These are phyloP conservation scores for Seiridium cupressi DNA, from an alignment of 2,329 filamentous ascomycete genomes.

Conservation along the genomic window DNA sequence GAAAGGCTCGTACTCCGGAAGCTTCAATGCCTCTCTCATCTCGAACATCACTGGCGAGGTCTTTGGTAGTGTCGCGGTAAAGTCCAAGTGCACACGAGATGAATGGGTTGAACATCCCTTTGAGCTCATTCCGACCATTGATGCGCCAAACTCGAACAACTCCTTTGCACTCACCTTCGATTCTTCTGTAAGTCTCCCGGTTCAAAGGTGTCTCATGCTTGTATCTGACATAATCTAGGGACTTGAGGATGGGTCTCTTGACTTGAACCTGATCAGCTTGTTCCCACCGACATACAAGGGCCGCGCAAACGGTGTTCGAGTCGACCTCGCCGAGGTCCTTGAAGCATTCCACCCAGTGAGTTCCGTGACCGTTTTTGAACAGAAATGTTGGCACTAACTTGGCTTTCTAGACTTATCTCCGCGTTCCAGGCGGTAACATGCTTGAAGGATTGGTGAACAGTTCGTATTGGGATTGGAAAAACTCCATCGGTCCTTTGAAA, in stretches of 20 bases:
- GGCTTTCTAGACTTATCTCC: constrained; percentile 47
- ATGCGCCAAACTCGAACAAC: constrained; percentile 54
- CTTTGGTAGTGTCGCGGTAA: constrained; percentile 45
- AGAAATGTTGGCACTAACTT: neutral
- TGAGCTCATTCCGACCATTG: constrained; percentile 37
- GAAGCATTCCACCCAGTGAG: constrained; percentile 48
- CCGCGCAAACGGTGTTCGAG: constrained; percentile 55
- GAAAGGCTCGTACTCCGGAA: constrained; percentile 44
- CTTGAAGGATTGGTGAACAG: constrained; percentile 45
- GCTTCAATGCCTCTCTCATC: constrained; percentile 45
- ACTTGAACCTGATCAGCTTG: constrained; percentile 58
- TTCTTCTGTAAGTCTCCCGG: constrained; percentile 22
- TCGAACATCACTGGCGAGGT: constrained; percentile 42
- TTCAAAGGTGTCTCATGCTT: no score
- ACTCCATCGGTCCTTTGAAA: constrained; percentile 52
- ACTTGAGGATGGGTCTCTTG: constrained; percentile 38
- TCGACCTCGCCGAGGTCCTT: constrained; percentile 53
- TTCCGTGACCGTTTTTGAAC: neutral
- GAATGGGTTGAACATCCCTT: constrained; percentile 53
- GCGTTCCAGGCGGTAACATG: constrained; percentile 66
- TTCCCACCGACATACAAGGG: constrained; percentile 61
- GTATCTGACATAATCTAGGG: constrained; percentile 21
- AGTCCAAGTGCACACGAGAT: constrained; percentile 34
- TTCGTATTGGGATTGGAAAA: constrained; percentile 50
- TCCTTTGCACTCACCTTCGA: constrained; percentile 55